phyloP scores from a whole-genome alignment of 1,284 basidiomycete species.

The Xanthoconium separans region DNA sequence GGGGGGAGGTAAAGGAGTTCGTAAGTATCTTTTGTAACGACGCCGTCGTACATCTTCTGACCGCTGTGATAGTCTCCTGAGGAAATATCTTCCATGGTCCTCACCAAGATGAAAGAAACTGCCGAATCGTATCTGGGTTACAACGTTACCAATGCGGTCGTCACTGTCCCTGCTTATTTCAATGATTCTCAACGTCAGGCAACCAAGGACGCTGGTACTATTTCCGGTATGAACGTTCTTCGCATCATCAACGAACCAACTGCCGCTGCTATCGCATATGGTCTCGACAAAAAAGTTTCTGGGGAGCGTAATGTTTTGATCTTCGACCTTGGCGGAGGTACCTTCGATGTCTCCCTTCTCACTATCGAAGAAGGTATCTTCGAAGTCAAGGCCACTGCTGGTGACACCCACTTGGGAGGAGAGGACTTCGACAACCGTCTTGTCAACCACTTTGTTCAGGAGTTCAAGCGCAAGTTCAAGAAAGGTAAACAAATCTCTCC shows the following conservation, averaged over 20 bases:
- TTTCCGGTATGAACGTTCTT: conserved; percentile 89
- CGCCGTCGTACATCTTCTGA: conserved; percentile 14
- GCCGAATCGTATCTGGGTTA: conserved; percentile 95
- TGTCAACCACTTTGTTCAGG: conserved; percentile 96
- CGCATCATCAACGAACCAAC: conserved; percentile 98
- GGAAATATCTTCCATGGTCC: conserved; percentile 97
- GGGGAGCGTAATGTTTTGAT: conserved; percentile 94
- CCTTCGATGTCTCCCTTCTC: conserved; percentile 97
- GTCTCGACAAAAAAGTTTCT: conserved; percentile 85
- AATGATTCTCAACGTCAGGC: conserved; percentile 97
- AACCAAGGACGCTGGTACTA: conserved; percentile 92
- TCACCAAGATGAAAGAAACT: conserved; percentile 97
- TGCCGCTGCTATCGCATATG: conserved; percentile 93
- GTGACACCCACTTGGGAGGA: conserved; percentile 98
- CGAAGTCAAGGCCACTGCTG: conserved; percentile 98
- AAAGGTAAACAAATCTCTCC: conserved; percentile 56
- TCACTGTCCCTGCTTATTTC: conserved; percentile 97
- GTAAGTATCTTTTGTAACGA: conserved; percentile 46
- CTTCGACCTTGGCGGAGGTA: conserved; percentile 99
- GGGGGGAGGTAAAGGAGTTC: conserved; percentile 91
- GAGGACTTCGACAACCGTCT: conserved; percentile 99
- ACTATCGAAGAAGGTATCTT: conserved; percentile 99
- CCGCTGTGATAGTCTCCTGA: conserved; percentile 71
- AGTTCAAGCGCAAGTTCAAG: conserved; percentile 99
- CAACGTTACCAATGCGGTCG: conserved; percentile 84